Base-by-base conservation (phyloP, 2,329 filamentous ascomycete genomes). In the Helicocarpus griseus region DNA sequence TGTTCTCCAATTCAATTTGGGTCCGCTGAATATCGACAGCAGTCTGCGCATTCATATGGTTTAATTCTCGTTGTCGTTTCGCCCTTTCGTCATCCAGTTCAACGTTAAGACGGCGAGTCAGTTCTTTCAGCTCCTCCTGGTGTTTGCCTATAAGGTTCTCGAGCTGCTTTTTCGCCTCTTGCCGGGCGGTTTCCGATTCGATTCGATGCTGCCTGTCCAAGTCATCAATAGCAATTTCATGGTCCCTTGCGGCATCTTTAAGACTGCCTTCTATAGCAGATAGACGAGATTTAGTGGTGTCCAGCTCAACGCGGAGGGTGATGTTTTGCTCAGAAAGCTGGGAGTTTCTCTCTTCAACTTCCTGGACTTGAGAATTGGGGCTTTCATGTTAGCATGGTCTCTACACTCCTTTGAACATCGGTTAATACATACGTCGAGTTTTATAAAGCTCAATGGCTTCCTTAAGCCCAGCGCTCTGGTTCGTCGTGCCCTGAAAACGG, bases 361-460 rank as follows among this genome's bases (percentile, higher is more conserved):
- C 80, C 41, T 68, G 70, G 39, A 81, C 79, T 81, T 58, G 11
- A 46, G 48, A 14, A 50, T 3, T 49, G 13, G 24, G 45, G 21
- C 13, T 14, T 36, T 21, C 17, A 21, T 17, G 13, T 49, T 28
- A 40, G 35, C 14, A 31, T 45, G 14, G 3, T 9, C 19, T 5
- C 9, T 36, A 21, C 8, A 26, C 14, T 19, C 9, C 19, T 26
- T 11, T 1, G 11, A 51, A 35, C 51, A 59, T 36, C 5, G 21
- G 11, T 39, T 19, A 9, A 39, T 14, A 70, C 80, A 58, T 74
- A 93, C 88, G 81, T 77, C 83, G 80, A 48, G 76, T 78, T 64
- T 91, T 94, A 57, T 87, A 85, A 8, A 87, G 60, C 14, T 85
- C 81, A 43, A 94, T 76, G 0, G 83, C 80, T 56, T 93, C 85